Base-by-base conservation (phyloP, 1,284 basidiomycete genomes). In the Cystobasidium slooffiae region DNA sequence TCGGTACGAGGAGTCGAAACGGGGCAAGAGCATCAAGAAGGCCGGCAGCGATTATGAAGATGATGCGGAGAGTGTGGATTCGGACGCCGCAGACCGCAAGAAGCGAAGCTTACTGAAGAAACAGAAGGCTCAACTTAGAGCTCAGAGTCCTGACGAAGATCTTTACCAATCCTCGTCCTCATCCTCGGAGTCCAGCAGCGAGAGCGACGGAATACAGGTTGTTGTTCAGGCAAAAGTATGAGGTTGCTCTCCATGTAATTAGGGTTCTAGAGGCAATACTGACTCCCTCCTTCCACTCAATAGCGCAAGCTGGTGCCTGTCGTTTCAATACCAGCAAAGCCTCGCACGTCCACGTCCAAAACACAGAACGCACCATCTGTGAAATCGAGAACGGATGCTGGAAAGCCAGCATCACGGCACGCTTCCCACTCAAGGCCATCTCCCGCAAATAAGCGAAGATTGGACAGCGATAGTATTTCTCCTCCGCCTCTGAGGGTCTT, bases 171-270 rank as follows among this genome's bases (percentile, higher is more conserved):
- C 64, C 22, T 67, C 64, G 5, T 63, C 61, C 12, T 63, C 61
- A 3, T 47, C 51, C 22, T 20, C 47, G 16, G 46, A 47, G n/a
- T 46, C 41, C 12, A 66, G 66, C 55, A 59, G 66, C 20, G 66
- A 68, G 41, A 59, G 66, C 20, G 66, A 68, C n/a, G 52, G 53
- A n/a, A 53, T 68, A 41, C 53, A 68, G 53, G 66, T 68, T 7
- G 44, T 59, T 9, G 44, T 56, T 5, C 22, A 20, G 47, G n/a
- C 39, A 14, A 46, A 16, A 53, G 55, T 56, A 9, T 22, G 52
- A 24, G 16, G 24, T 41, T 37, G 14, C 10, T 62, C 6, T 51
- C 47, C 1, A 6, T 51, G 20, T 20, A 51, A 16, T 2, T 2
- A 16, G 1, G 47, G 16, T 16, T 18, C 24, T 37, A 22, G 24